Percentiles rank a stretch among this genome's conserved stretches.
Evolutionary conservation across 208 protist species (phyloP).

Genomic region (Dictyostelium gargantuum): DNA sequence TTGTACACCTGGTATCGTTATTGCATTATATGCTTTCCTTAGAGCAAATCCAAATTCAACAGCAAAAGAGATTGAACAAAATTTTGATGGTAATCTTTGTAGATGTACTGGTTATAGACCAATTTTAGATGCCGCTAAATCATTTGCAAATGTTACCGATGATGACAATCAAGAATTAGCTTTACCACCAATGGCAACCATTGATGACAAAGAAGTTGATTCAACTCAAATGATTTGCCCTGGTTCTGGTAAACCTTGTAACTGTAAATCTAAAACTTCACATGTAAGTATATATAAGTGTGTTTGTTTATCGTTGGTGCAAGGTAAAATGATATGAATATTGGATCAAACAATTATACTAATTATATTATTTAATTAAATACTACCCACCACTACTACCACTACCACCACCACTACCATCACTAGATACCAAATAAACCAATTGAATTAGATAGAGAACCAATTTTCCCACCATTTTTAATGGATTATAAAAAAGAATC

Average conservation of each 20-base stretch:
- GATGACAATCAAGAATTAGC: not conserved
- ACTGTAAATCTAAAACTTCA: conserved; percentile 31
- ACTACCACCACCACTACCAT: too few species aligned
- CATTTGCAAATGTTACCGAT: not conserved
- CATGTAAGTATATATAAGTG: not conserved
- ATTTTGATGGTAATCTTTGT: conserved; percentile 89
- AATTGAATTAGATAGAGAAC: conserved; percentile 56
- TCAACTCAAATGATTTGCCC: not conserved
- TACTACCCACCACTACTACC: too few species aligned
- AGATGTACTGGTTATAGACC: conserved; percentile 92
- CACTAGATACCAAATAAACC: conserved; percentile 50
- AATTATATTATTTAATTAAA: too few species aligned
- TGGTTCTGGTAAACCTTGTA: conserved; percentile 38
- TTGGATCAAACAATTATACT: too few species aligned
- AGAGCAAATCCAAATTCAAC: conserved; percentile 68
- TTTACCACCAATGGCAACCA: conserved; percentile 18
- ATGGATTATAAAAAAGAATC: conserved; percentile 30
- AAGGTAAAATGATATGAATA: too few species aligned
- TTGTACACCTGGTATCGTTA: conserved; percentile 88
- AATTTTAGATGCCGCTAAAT: conserved; percentile 86
- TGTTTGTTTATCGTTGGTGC: too few species aligned
- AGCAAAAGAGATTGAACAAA: conserved; percentile 11
- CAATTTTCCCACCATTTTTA: conserved; percentile 75
- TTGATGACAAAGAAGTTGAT: not conserved
- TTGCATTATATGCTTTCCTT: conserved; percentile 81